Base-by-base conservation (phyloP, 1,284 basidiomycete genomes). In the Leccinum griseonigrum region DNA sequence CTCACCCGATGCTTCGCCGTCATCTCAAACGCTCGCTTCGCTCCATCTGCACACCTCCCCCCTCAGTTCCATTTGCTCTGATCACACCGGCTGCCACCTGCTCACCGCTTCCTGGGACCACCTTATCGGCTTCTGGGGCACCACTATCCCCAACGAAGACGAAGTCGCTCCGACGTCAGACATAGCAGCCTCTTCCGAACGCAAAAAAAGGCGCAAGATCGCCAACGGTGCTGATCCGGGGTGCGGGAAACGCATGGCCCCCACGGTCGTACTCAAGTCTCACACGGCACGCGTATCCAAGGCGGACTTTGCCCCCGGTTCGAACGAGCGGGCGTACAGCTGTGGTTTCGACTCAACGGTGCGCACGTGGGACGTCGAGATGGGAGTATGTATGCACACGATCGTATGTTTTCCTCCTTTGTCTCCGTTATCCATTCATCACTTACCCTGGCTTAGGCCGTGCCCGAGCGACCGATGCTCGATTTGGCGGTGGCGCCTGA, bases 31-130 rank as follows among this genome's bases (percentile, higher is more conserved):
- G 0, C 43, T 71, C 8, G 84, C 90, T 0, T 85, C 87, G 0
- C 81, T 97, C 1, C 87, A 92, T 69, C 80, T 95, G 4, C 94
- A 97, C 75, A 91, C 90, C 0, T 83, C 83, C 0, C 86, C 93
- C 0, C 76, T 97, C 32, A 88, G 93, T 0, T 87, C 86, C 11
- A 78, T 96, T 46, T 67, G 84, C 0, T 72, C 87, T 1, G 83
- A 85, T 67, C 56, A 77, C 1, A 70, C 79, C 1, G 88, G 87
- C 2, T 77, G 80, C 2, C 83, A 86, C 60, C 76, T 73, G 5
- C 67, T 73, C 9, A 71, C 74, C 4, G 58, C 67, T 3, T 73
- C 73, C 1, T 74, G 74, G 70, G 69, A 73, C 32, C 63, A 65
- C 46, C 68, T 76, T 16, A 82, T 97, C 57, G 91, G 94, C 4